Base-by-base conservation (phyloP, 371 early-diverging fungal species). In the Rhizopus sp. region DNA sequence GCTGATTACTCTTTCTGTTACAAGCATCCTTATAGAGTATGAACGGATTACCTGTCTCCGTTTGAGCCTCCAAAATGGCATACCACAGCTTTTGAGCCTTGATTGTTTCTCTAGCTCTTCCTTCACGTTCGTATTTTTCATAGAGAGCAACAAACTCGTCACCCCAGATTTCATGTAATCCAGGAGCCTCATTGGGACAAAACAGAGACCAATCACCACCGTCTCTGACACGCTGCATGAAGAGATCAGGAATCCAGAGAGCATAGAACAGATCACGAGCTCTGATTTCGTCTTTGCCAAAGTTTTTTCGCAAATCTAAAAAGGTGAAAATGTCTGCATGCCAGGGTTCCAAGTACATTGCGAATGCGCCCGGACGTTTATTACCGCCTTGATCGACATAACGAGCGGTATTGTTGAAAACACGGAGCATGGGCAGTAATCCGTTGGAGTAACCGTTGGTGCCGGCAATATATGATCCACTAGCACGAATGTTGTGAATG, bases 261-360 rank as follows among this genome's bases (percentile, higher is more conserved):
- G 91, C 97, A 69, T 88, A 90, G 70, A 98, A 98, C 49, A 97
- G 64, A 70, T 96, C 96, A 50, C 98, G 89, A 5, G 97, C 95
- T 48, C 98, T 85, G 59, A 83, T 81, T 72, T 98, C 97, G 64
- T 98, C 98, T 67, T 93, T 93, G 64, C 98, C 98, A 55, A 92
- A 88, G 82, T 97, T 98, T 81, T 96, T 96, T 60, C 90, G 82
- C 57, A 98, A 68, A 57, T 97, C 97, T 48, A 98, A 75, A 71
- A 97, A 97, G 59, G 90, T 92, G 69, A 96, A 94, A 38, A 98
- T 80, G 63, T 98, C 98, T 5, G 90, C 78, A 68, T 98, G 98
- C 98, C 98, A 98, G 2, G 98, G 97, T 75, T 98, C 98, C 38
- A 98, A 78, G 73, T 95, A 98, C 60, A 98, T 88, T 49, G 97